These are phyloP conservation scores for Penicillium oxalicum DNA, from an alignment of 2,329 filamentous ascomycete genomes.

Conservation along the genomic window DNA sequence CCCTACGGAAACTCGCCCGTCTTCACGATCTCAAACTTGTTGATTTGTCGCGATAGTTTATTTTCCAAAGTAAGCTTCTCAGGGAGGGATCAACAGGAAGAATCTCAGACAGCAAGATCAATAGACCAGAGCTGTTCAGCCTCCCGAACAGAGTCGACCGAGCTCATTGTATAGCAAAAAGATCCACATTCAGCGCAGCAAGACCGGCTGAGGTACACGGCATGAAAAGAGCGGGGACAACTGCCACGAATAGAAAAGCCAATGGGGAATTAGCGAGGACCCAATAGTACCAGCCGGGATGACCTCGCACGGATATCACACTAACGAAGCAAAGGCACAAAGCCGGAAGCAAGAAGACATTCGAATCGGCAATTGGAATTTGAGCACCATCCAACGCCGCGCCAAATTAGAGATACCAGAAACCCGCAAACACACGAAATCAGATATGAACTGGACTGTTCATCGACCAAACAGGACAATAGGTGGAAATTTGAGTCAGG, in stretches of 20 bases:
- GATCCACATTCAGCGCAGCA: neutral
- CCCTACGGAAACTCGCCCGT: too few relatives aligned
- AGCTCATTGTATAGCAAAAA: constrained; percentile 22
- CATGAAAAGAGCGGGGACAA: neutral
- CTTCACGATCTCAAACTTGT: too few relatives aligned
- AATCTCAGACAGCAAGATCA: too few relatives aligned
- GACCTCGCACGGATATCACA: neutral
- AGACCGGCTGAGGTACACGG: neutral
- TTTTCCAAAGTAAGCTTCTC: too few relatives aligned
- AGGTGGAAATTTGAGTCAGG: neutral
- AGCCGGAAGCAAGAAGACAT: neutral
- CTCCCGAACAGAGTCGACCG: constrained; percentile 12
- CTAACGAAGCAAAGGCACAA: neutral
- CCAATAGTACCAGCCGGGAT: neutral
- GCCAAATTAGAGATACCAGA: neutral
- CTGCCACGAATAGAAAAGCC: neutral
- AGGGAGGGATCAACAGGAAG: too few relatives aligned
- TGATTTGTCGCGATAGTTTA: too few relatives aligned
- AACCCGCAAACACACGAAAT: neutral
- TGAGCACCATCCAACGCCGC: neutral
- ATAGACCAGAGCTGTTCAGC: neutral
- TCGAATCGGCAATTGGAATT: too few relatives aligned
- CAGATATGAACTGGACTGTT: neutral
- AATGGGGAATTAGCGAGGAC: neutral
- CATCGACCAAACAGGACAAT: neutral